Base-by-base conservation (phyloP, 371 early-diverging fungal species). In the Mortierella sp. region DNA sequence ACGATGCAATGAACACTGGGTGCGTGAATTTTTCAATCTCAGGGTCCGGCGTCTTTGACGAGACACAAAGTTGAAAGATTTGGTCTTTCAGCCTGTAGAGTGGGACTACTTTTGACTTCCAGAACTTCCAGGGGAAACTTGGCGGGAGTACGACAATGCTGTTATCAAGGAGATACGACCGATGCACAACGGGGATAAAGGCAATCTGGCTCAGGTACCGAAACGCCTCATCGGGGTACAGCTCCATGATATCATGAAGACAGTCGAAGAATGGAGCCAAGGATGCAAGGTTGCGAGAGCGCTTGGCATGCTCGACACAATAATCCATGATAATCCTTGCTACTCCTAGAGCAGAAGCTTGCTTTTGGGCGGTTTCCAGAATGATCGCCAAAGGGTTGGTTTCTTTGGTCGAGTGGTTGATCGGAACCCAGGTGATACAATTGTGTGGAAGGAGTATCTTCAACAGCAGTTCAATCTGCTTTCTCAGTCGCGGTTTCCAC, bases 341-440 rank as follows among this genome's bases (percentile, higher is more conserved):
- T 9, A 27, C 21, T 0, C n/a, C 26, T 8, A 63, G 2, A 10
- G 54, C 70, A 0, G 47, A 24, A 1, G 54, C 46, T 0, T 47
- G 14, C 3, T 47, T 47, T 28, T 48, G 30, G 2, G 58, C 58
- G 7, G 7, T 26, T 4, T 57, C 7, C 24, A 62, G 38, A 3
- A 69, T 21, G 34, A 42, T 21, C 3, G 41, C 57, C 13, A 69
- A 21, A 1, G 63, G 70, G 18, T 58, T 10, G 10, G 10, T 34
- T 10, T 4, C 34, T 7, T 34, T 10, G 48, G 12, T 12, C 53
- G 5, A 27, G n/a, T 10, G 3, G 2, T 9, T 6, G 2, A 58
- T 58, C 0, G 70, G 70, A 14, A 69, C 53, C 63, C 70, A 69
- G 41, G 70, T 69, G 13, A 54, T 19, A 7, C 16, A 7, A 26